Evolutionary conservation across 2,329 filamentous ascomycete genomes (phyloP), one percentile per base, ranked within the genome.

Genomic region (Scedosporium apiospermum): DNA sequence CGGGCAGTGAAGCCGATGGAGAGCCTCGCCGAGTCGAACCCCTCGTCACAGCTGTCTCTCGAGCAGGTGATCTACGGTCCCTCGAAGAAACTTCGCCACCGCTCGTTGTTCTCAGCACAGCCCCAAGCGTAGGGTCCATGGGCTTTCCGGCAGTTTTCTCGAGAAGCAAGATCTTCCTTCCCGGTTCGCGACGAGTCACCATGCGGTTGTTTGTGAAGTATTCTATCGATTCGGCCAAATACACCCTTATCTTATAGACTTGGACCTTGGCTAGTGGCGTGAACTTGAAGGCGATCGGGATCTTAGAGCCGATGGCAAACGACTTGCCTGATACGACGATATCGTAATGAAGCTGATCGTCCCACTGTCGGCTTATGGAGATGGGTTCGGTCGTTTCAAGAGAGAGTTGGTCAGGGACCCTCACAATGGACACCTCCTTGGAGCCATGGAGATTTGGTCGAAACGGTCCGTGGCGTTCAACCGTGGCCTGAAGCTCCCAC

Each of bases 311-410:
- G 21, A 97, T 83, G 0, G 93, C 91, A 64, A 97, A 97, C 0
- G 92, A 96, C 80, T 96, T 96, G 62, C 93, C 93, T 1, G 92
- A 96, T 62, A 97, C 96, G 71, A 96, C 88, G 68, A 97, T 96
- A 69, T 97, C 93, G 75, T 97, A 97, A 70, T 96, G 91, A 38
- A 97, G 79, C 70, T 96, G 93, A 68, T 97, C 92, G 72, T 97
- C 93, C 93, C 93, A 97, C 65, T 91, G 92, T 21, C 93, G 82
- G 66, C 90, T 93, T 70, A 97, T 96, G 10, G 92, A 93, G 69
- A 97, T 96, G 2, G 93, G 93, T 71, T 97, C 93, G 27, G 92
- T 88, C 73, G 91, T 91, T 73, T 97, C 93, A 26, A 96, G 79
- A 0, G 92, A 96, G 57, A 92, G 85, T 74, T 96, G 91, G 58